phyloP scores from a whole-genome alignment of 108 stramenopile species.

The Nitzschia inconspicua region DNA sequence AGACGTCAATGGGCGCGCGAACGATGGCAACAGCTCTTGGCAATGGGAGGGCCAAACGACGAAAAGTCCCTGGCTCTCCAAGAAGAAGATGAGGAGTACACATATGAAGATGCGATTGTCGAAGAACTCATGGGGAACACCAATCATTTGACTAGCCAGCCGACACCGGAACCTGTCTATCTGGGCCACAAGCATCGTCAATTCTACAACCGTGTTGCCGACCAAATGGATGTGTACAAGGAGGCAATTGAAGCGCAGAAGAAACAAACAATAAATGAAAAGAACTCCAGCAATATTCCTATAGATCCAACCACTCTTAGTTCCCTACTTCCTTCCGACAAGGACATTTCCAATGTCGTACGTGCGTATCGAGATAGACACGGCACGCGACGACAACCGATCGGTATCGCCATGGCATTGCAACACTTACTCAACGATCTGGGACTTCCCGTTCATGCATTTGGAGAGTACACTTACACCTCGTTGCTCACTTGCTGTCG shows the following conservation, averaged over 20 bases:
- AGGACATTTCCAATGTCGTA: slow-evolving; percentile 56
- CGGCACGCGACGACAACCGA: slow-evolving; percentile 61
- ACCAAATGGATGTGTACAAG: slow-evolving; percentile 40
- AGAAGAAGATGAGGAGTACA: slow-evolving; percentile 56
- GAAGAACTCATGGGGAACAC: slow-evolving; percentile 84
- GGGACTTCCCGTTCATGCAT: slow-evolving; percentile 49
- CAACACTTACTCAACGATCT: slow-evolving; percentile 58
- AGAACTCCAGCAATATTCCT: background rate
- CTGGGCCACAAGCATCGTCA: slow-evolving; percentile 48
- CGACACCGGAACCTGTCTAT: slow-evolving; percentile 66
- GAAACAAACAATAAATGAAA: background rate
- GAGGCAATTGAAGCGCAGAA: slow-evolving; percentile 13
- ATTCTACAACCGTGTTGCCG: slow-evolving; percentile 45
- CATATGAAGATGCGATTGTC: slow-evolving; percentile 65
- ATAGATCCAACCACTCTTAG: slow-evolving; percentile 1
- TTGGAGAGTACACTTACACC: slow-evolving; percentile 65
- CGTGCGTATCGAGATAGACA: slow-evolving; percentile 76
- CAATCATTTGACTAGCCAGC: slow-evolving; percentile 54
- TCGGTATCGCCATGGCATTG: slow-evolving; percentile 66
- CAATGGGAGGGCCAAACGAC: slow-evolving; percentile 18
- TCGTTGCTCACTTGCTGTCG: slow-evolving; percentile 64
- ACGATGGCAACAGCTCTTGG: slow-evolving; percentile 44
- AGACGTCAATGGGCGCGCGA: slow-evolving; percentile 52
- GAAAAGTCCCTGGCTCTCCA: slow-evolving; percentile 23
- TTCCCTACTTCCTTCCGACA: slow-evolving; percentile 45